Base-by-base conservation (phyloP, 805 yeast species). In the Candida wancherniae region DNA sequence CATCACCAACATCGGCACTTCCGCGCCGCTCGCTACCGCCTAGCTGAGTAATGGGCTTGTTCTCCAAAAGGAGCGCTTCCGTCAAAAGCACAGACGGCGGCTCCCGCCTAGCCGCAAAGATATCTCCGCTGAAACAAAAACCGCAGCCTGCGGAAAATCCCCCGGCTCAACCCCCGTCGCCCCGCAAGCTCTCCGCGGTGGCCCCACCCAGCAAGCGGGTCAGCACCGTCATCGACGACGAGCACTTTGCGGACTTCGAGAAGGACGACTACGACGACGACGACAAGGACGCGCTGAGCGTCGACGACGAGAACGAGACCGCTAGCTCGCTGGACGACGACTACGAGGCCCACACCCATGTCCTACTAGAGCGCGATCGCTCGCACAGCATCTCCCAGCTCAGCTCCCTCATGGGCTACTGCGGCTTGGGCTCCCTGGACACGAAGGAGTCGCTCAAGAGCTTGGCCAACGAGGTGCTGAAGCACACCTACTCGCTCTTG, bases 391-490 rank as follows among this genome's bases (percentile, higher is more conserved):
- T 50, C 0, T 33, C 52, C 5, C 63, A 57, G 28, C 42, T 57
- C 17, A 44, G 50, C 3, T 39, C 55, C 4, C 46, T 61, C 13
- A 58, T 60, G 57, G 62, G 55, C n/a, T 53, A 55, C 37, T 61
- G 66, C 35, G 64, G 63, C 1, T 26, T 58, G n/a, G 42, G 47
- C n/a, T 24, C 30, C 9, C 30, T 37, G 21, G 29, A 45, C 12
- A 40, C 31, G 29, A 40, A 28, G 42, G 50, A 28, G 37, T 37
- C 28, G 27, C 46, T 37, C 26, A 44, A 24, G 33, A 36, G 39
- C 5, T 20, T 45, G 7, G 65, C 63, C 9, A 50, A 57, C 35
- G 60, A 56, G 24, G 66, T 57, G 34, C 59, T 56, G 54, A 42
- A 47, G 29, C 38, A 50, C 14, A 61, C 67, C 0, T 58, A 37